Base-by-base conservation (phyloP, 1,284 basidiomycete genomes). In the Wolfiporia cocos region DNA sequence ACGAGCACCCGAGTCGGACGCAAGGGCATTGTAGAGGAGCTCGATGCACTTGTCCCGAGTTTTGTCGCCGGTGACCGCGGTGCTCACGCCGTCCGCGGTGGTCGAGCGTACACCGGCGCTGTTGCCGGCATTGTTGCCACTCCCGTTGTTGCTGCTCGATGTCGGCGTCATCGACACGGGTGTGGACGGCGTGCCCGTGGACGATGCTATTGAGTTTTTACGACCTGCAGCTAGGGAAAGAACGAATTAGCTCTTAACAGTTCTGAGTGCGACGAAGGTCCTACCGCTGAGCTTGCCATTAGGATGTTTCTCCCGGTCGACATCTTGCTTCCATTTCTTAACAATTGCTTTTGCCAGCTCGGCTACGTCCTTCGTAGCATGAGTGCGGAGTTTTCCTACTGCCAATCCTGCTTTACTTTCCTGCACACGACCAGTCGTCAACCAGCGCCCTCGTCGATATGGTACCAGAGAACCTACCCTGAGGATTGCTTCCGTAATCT, bases 321-420 rank as follows among this genome's bases (percentile, higher is more conserved):
- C 90, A 42, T 81, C 83, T 34, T 71, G 77, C 66, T 93, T 92
- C 92, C 92, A 94, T 60, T 86, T 84, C 65, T 85, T 90, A 35
- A 98, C 94, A 26, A 98, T 74, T 53, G 93, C 92, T 63, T 97
- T 97, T 11, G 95, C 91, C 3, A 92, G 69, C 44, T 90, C 83
- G 2, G 89, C 64, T 3, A 98, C 79, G 17, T 78, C 74, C 54
- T 86, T 85, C 15, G 80, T 72, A 0, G 76, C 64, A 59, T 92
- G 80, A 22, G 76, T 74, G 34, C 94, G 79, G 20, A 97, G 71
- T 68, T 96, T 97, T 38, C 92, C 93, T 2, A 98, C 89, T 0
- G 92, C 89, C 10, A 96, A 71, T 46, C 94, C 94, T 3, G 89
- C 90, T 67, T 90, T 92, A 56, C 90, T 92, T 63, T 91, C 88